These are phyloP conservation scores for Bertia moriformis DNA, from an alignment of 2,329 filamentous ascomycete species.

Conservation along the genomic window DNA sequence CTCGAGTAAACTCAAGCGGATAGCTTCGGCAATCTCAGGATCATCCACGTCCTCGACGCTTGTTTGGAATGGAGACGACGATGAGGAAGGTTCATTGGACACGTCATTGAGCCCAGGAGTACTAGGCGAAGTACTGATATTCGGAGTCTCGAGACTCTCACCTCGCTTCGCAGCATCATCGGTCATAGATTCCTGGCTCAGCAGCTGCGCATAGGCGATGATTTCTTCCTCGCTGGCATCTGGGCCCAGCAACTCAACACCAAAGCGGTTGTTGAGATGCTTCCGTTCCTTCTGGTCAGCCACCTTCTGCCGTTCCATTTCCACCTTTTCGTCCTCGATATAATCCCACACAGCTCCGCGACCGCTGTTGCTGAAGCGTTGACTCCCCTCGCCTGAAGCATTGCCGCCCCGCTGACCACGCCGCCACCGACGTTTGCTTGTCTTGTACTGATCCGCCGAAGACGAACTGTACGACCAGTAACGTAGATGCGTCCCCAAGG, in stretches of 20 bases:
- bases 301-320: conserved; percentile 61
- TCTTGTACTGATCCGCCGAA: conserved; percentile 56
- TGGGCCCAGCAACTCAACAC: conserved; percentile 46
- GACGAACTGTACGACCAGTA: conserved; percentile 92
- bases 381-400: conserved; percentile 26
- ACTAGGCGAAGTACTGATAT: not conserved
- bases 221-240: conserved; percentile 43
- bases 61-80: conserved; percentile 13
- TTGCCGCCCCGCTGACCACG: conserved; percentile 32
- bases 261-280: conserved; percentile 66
- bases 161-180: conserved; percentile 8
- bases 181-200: conserved; percentile 38
- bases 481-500: conserved; percentile 72
- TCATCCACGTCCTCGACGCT: conserved; percentile 31
- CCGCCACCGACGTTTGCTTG: conserved; percentile 65
- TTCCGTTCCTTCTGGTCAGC: conserved; percentile 52
- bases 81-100: not conserved
- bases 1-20: conserved; percentile 32
- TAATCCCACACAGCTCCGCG: conserved; percentile 63
- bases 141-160: not conserved
- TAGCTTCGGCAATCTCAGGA: conserved; percentile 46
- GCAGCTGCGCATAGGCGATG: conserved; percentile 44
- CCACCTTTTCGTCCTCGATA: conserved; percentile 72
- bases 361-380: conserved; percentile 31
- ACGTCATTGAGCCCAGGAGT: not conserved